Conservation (phyloP, 345 rosid species). For the Streptanthus diversifolius region DNA sequence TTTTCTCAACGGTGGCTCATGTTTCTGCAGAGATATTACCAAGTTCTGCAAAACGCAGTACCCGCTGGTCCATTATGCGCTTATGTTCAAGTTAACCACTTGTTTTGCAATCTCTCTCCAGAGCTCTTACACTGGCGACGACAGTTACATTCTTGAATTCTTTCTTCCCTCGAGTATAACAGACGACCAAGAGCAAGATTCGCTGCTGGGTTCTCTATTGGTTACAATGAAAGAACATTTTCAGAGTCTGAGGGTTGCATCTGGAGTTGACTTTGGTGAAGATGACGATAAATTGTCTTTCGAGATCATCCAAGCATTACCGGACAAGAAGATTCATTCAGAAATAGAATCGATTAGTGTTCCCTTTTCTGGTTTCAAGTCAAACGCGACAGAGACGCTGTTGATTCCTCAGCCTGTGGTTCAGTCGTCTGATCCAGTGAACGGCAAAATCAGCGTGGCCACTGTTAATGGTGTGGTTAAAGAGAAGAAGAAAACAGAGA, state of each 20-base stretch:
- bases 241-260: slow-evolving; percentile 76
- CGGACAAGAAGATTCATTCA: slow-evolving; percentile 43
- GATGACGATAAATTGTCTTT: slow-evolving; percentile 50
- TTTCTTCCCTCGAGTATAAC: slow-evolving; percentile 58
- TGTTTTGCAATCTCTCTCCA: slow-evolving; percentile 83
- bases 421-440: slow-evolving; percentile 27
- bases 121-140: slow-evolving; percentile 76
- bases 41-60: slow-evolving; percentile 77
- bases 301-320: slow-evolving; percentile 56
- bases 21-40: slow-evolving; percentile 71
- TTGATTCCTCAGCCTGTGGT: slow-evolving; percentile 20
- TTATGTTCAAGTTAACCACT: slow-evolving; percentile 65
- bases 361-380: slow-evolving; percentile 41
- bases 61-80: slow-evolving; percentile 90
- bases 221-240: slow-evolving; percentile 79
- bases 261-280: slow-evolving; percentile 63
- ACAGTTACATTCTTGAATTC: slow-evolving; percentile 80
- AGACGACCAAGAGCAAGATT: slow-evolving; percentile 47
- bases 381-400: background rate
- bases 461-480: slow-evolving; percentile 31
- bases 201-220: slow-evolving; percentile 57
- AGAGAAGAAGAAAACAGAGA: slow-evolving; percentile 47
- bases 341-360: slow-evolving; percentile 48
- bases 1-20: slow-evolving; percentile 65
- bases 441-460: slow-evolving; percentile 7